phyloP scores from a whole-genome alignment of 2,329 filamentous ascomycete species.

The Aureobasidium lini region DNA sequence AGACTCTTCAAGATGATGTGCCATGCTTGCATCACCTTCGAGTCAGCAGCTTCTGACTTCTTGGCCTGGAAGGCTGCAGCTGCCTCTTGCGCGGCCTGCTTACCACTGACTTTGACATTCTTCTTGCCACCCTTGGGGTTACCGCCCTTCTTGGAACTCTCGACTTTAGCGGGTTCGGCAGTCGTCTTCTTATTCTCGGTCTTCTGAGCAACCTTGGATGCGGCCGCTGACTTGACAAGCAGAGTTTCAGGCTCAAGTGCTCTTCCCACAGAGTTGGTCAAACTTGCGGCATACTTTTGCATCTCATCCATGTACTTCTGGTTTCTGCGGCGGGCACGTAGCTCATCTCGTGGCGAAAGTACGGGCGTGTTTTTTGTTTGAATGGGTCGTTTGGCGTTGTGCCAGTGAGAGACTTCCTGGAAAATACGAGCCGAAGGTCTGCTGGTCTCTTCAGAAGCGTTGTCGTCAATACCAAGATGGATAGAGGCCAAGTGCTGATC shows the following conservation, averaged over 20 bases:
- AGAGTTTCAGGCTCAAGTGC: conserved; percentile 55
- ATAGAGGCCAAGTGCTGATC: conserved; percentile 41
- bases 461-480: conserved; percentile 30
- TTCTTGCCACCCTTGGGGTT: conserved; percentile 28
- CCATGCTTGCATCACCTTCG: conserved; percentile 41
- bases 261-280: conserved; percentile 58
- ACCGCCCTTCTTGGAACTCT: conserved; percentile 19
- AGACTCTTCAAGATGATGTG: conserved; percentile 38
- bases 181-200: background rate
- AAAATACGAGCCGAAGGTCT: conserved; percentile 36
- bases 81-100: conserved; percentile 38
- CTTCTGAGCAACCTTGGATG: conserved; percentile 15
- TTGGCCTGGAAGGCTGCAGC: conserved; percentile 35
- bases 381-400: conserved; percentile 49
- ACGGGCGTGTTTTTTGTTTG: conserved; percentile 32
- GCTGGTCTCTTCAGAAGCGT: conserved; percentile 26
- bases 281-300: conserved; percentile 59
- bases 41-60: conserved; percentile 34
- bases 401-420: conserved; percentile 52
- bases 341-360: conserved; percentile 25
- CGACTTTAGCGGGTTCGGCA: conserved; percentile 16
- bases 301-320: conserved; percentile 63
- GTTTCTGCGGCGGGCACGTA: conserved; percentile 41
- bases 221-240: conserved; percentile 17
- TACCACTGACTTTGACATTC: conserved; percentile 29